Conservation (phyloP, 768 basidiomycete genomes). For the Macrolepiota dolichaula region DNA sequence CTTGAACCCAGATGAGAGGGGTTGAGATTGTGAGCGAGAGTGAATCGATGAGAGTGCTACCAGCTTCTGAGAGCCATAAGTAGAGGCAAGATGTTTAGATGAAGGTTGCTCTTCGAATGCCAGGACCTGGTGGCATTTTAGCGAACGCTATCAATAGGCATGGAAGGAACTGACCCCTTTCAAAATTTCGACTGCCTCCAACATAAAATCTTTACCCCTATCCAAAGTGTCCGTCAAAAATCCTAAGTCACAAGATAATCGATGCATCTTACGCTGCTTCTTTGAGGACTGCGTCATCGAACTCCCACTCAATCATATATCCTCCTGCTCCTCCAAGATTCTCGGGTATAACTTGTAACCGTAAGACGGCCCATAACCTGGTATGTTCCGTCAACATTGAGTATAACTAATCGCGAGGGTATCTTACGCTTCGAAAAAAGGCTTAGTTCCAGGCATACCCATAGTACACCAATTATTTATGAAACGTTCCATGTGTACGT, state of each 20-base stretch:
- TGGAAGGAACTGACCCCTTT: slow-evolving; percentile 71
- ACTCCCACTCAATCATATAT: slow-evolving; percentile 78
- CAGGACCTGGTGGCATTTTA: slow-evolving; percentile 30
- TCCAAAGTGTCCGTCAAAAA: slow-evolving; percentile 18
- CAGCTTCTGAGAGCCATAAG: slow-evolving; percentile 30
- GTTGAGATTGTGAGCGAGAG: slow-evolving; percentile 55
- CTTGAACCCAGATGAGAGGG: slow-evolving; percentile 42
- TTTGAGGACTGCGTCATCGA: slow-evolving; percentile 93
- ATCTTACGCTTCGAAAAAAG: slow-evolving; percentile 71
- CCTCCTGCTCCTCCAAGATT: slow-evolving; percentile 77
- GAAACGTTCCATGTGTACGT: slow-evolving; percentile 73
- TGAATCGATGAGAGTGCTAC: slow-evolving; percentile 38
- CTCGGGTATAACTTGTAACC: slow-evolving; percentile 78
- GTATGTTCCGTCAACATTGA: slow-evolving; percentile 6
- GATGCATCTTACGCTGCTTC: slow-evolving; percentile 78
- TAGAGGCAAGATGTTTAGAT: slow-evolving; percentile 30
- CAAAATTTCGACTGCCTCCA: slow-evolving; percentile 83
- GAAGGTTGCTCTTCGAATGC: slow-evolving; percentile 73
- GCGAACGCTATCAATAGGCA: slow-evolving; percentile 11
- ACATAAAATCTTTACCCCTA: slow-evolving; percentile 93
- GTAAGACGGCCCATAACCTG: slow-evolving; percentile 73
- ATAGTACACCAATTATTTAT: slow-evolving; percentile 79
- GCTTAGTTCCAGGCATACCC: slow-evolving; percentile 86
- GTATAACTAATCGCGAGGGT: slow-evolving; percentile 7
- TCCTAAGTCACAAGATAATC: slow-evolving; percentile 11